Conservation (phyloP, 768 basidiomycete genomes). For the Leucosporidium yakuticum region DNA sequence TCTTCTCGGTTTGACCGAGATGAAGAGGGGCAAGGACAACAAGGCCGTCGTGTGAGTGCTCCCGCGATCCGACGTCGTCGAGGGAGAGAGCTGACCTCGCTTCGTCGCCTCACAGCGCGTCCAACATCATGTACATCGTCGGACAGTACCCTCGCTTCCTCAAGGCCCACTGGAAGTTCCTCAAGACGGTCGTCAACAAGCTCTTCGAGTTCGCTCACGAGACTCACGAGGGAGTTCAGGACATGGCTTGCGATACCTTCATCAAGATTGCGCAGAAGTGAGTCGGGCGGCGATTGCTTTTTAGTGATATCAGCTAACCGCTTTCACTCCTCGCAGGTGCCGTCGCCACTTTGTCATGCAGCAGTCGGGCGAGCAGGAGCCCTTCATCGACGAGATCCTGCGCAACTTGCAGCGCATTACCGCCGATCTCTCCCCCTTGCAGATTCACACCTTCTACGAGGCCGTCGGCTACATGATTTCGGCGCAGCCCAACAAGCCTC, state of each 20-base stretch:
- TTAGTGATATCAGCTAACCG: not conserved
- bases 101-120: slow-evolving; percentile 34
- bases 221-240: slow-evolving; percentile 98
- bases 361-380: slow-evolving; percentile 92
- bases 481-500: slow-evolving; percentile 94
- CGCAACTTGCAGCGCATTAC: slow-evolving; percentile 87
- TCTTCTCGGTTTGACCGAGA: slow-evolving; percentile 90
- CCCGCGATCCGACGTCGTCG: too few species aligned
- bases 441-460: slow-evolving; percentile 98
- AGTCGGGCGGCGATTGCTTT: not conserved
- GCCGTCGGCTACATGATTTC: slow-evolving; percentile 99
- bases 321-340: slow-evolving; percentile 42
- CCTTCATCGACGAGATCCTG: slow-evolving; percentile 95
- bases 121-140: slow-evolving; percentile 73
- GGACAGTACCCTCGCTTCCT: slow-evolving; percentile 99
- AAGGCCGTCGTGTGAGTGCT: slow-evolving; percentile 78
- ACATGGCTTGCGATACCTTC: slow-evolving; percentile 99
- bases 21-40: slow-evolving; percentile 99
- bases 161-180: slow-evolving; percentile 99
- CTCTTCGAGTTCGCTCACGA: slow-evolving; percentile 99
- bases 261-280: slow-evolving; percentile 99
- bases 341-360: slow-evolving; percentile 97
- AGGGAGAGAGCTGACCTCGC: not conserved
- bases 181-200: slow-evolving; percentile 99
- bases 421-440: slow-evolving; percentile 84